Evolutionary conservation across 345 rosid genomes (phyloP), one percentile per base, ranked within the genome.

Genomic region (Barbarea vulgaris): DNA sequence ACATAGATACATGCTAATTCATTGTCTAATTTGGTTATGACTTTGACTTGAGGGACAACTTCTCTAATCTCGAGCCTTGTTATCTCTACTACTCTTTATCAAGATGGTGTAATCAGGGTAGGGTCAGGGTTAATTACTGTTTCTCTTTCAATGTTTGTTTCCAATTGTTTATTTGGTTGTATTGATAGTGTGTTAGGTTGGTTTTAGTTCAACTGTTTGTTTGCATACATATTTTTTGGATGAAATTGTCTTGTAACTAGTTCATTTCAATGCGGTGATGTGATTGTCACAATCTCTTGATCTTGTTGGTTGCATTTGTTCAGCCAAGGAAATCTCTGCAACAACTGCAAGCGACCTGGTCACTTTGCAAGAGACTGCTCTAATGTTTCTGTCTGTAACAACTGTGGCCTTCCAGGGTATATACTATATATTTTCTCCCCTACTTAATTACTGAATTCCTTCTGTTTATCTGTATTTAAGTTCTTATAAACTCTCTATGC

Each of bases 361-460:
- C 99, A 94, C 79, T 94, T 75, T 81, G 99, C 97, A 67, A 86
- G 97, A 81, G 99, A 94, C 72, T 94, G 99, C 79, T 82, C 99
- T 15, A 94, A 91, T 86, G 99, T 85, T 80, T 93, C 96, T 53
- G 90, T 91, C 73, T 94, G 97, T 84, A 97, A 94, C 87, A 94
- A 91, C 71, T 94, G 99, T 50, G 91, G 96, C 53, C 97, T 91
- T 74, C 97, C 99, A 0, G 99, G 99, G 99, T 94, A 81, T 72
- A 0, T 46, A 46, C 10, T 44, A n/a, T 1, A 81, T 18, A 72
- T 28, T 15, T 50, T 42, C 12, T 64, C 48, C 36, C 14, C 28
- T 15, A 25, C 33, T 65, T 27, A 17, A 44, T 24, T 47, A 21
- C 9, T 11, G 14, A 24, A 1, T 22, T 6, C 33, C 8, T 17